These are phyloP conservation scores for Clarireedia paspali DNA, from an alignment of 2,329 filamentous ascomycete genomes.

Conservation along the genomic window DNA sequence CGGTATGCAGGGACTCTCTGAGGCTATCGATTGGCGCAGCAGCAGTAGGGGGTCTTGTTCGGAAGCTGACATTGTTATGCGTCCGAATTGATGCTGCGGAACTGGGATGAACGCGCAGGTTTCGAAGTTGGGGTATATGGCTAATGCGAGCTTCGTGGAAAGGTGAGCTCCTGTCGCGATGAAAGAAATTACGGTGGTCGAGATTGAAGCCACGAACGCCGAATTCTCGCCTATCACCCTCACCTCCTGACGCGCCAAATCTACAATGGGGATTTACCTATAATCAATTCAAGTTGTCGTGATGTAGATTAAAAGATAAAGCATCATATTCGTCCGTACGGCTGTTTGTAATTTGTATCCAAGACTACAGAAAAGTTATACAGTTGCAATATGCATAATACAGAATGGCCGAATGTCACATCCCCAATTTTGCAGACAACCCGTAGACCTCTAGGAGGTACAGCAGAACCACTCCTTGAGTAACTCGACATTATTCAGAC, in stretches of 20 bases:
- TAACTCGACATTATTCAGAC: neutral
- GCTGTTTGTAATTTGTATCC: too few species aligned
- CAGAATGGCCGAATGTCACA: too few species aligned
- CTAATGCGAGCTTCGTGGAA: neutral
- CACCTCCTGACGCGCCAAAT: neutral
- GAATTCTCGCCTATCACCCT: slow-evolving; percentile 25
- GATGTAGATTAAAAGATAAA: too few species aligned
- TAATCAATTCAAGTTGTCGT: too few species aligned
- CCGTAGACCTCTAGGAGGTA: too few species aligned
- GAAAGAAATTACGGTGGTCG: slow-evolving; percentile 9
- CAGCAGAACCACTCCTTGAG: neutral
- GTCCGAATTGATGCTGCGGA: slow-evolving; percentile 6
- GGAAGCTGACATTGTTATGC: slow-evolving; percentile 40
- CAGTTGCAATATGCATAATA: too few species aligned
- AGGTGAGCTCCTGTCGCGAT: slow-evolving; percentile 7
- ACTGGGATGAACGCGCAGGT: neutral
- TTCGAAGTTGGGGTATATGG: neutral
- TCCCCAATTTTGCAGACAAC: too few species aligned
- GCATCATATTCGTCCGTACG: too few species aligned
- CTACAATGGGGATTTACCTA: too few species aligned
- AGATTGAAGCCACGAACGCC: slow-evolving; percentile 13
- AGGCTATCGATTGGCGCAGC: slow-evolving; percentile 74
- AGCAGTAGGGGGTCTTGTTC: slow-evolving; percentile 70
- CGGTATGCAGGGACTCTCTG: slow-evolving; percentile 61
- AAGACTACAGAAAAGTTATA: too few species aligned